These are phyloP conservation scores for Senna siamea DNA, from an alignment of 306 rosid species.

Conservation along the genomic window DNA sequence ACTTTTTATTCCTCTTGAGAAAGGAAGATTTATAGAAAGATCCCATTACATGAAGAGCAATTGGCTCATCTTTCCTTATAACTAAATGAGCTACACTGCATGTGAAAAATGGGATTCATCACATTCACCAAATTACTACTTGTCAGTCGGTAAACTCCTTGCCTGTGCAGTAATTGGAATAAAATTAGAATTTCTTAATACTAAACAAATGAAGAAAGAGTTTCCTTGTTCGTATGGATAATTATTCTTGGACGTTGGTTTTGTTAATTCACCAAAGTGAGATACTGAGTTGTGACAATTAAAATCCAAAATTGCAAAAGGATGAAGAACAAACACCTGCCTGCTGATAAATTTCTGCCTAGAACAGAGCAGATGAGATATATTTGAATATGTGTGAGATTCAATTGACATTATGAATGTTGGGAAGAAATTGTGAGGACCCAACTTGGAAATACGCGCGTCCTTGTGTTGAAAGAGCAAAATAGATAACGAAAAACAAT, in stretches of 20 bases:
- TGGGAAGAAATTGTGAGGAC: too few species aligned
- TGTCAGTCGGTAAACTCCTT: slow-evolving; percentile 84
- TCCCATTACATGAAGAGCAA: slow-evolving; percentile 12
- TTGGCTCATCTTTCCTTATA: slow-evolving; percentile 8
- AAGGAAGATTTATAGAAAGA: neutral
- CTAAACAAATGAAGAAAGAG: neutral
- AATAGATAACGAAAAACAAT: too few species aligned
- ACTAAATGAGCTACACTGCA: neutral
- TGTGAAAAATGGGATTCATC: slow-evolving; percentile 31
- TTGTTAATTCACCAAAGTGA: neutral
- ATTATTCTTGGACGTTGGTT: neutral
- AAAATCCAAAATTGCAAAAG: neutral
- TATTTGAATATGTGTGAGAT: too few species aligned
- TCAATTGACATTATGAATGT: too few species aligned
- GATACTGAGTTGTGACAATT: neutral
- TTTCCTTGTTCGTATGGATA: neutral
- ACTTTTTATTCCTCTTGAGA: neutral
- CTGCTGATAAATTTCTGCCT: slow-evolving; percentile 99
- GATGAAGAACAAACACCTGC: slow-evolving; percentile 47
- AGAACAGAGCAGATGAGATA: slow-evolving; percentile 94
- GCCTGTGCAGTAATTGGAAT: slow-evolving; percentile 64
- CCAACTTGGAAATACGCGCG: too few species aligned
- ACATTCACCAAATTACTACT: too few species aligned
- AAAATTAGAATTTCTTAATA: slow-evolving; percentile 22
- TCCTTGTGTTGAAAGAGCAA: too few species aligned